Evolutionary conservation across 257 asterid genomes (phyloP).

Genomic region (Scutellaria baicalensis): DNA sequence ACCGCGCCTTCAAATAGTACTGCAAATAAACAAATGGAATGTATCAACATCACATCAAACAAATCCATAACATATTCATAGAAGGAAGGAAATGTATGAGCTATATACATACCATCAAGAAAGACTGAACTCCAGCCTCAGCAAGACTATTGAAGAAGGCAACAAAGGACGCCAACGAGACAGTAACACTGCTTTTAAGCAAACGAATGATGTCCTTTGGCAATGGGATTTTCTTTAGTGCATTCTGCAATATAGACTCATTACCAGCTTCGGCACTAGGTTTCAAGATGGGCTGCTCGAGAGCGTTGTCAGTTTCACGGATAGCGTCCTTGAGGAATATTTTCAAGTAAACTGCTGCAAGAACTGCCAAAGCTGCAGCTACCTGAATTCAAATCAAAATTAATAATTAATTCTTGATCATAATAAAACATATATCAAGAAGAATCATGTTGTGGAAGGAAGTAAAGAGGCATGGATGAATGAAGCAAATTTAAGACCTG

Average conservation of each 20-base stretch:
- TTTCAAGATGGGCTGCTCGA: conserved; percentile 23
- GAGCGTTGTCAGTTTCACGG: background rate
- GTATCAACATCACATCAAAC: background rate
- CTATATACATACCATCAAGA: conserved; percentile 32
- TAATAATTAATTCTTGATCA: no score
- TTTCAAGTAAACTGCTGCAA: conserved; percentile 49
- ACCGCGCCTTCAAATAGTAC: conserved; percentile 59
- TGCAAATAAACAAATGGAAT: conserved; percentile 15
- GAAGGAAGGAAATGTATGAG: background rate
- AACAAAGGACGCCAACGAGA: conserved; percentile 41
- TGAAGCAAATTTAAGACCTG: conserved; percentile 18
- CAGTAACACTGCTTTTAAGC: conserved; percentile 35
- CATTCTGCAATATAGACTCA: background rate
- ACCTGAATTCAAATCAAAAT: conserved; percentile 16
- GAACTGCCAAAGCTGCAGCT: conserved; percentile 31
- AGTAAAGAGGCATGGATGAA: no score
- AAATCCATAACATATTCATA: background rate
- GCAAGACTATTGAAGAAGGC: conserved; percentile 61
- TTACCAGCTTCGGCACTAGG: background rate
- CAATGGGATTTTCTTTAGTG: background rate
- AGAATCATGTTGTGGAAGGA: background rate
- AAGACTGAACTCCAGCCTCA: conserved; percentile 50
- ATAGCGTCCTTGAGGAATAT: conserved; percentile 33
- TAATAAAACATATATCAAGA: background rate
- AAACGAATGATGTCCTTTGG: conserved; percentile 34